Base-by-base conservation (phyloP, 257 asterid species). In the Coffea canephora region DNA sequence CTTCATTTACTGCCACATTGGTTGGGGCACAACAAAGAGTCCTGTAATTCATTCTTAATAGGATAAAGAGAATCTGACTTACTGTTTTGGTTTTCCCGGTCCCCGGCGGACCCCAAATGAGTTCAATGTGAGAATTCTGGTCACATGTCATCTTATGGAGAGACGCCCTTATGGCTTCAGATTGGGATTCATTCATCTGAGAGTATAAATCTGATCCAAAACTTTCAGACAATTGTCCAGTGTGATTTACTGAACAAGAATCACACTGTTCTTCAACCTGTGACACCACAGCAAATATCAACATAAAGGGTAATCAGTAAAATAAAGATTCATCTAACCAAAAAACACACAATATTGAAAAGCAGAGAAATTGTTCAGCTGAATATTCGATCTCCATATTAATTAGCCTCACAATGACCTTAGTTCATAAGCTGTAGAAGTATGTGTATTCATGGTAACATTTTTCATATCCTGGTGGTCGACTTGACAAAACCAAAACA, bases 31-130 rank as follows among this genome's bases (percentile, higher is more conserved):
- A 91, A 19, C 84, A 34, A 16, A 91, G 87, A 13, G 89, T 88
- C 78, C 90, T 85, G 15, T 77, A 82, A 3, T 82, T 84, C 91
- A 85, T 83, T 77, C 50, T 77, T 27, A 87, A 80, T 68, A 90
- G 90, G 31, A 48, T 23, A 73, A 85, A 75, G 23, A 91, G 81
- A 84, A 91, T 39, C 54, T 67, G 50, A 76, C 91, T 86, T 3
- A 87, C 4, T 2, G 89, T 88, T 41, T 68, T 82, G 0, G 92
- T 91, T 77, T 91, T 91, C 46, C 94, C 96, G 0, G 94, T 91
- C 54, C 96, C 92, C 3, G 94, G 94, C n/a, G 96, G 91, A 10
- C 96, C 96, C 93, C 93, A 82, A 54, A 83, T 80, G 43, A 85
- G 88, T 69, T 80, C 73, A 16, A 83, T 77, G 64, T 12, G 18